phyloP scores from a whole-genome alignment of 768 basidiomycete genomes.

The Russula abietina region DNA sequence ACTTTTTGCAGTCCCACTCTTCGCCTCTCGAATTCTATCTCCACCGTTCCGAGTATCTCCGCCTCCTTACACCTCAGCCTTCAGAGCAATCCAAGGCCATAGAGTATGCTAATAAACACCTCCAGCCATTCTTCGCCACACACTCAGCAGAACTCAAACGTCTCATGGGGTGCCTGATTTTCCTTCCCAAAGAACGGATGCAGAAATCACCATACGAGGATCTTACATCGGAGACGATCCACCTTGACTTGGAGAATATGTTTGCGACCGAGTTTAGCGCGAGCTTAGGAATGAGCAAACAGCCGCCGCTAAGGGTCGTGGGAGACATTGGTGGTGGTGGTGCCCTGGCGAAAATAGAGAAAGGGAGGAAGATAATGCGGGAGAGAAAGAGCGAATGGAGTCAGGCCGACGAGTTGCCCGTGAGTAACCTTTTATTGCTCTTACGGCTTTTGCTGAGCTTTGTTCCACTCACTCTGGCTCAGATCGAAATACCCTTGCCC shows the following conservation, averaged over 20 bases:
- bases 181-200: constrained; percentile 62
- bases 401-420: constrained; percentile 83
- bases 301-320: constrained; percentile 81
- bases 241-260: constrained; percentile 71
- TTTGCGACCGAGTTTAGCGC: constrained; percentile 90
- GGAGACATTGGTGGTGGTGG: constrained; percentile 92
- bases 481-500: constrained; percentile 93
- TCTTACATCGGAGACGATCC: constrained; percentile 62
- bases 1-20: constrained; percentile 59
- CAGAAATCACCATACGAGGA: constrained; percentile 70
- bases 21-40: constrained; percentile 87
- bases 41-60: constrained; percentile 86
- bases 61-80: constrained; percentile 57
- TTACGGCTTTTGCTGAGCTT: constrained; percentile 20
- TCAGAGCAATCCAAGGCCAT: constrained; percentile 56
- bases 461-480: constrained; percentile 11
- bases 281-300: constrained; percentile 79
- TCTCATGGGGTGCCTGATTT: constrained; percentile 63
- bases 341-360: constrained; percentile 87
- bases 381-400: constrained; percentile 92
- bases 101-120: constrained; percentile 62
- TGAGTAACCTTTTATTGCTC: constrained; percentile 33
- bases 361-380: constrained; percentile 88
- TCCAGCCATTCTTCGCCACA: constrained; percentile 56
- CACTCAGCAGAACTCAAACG: constrained; percentile 62